A percentile compares a stretch with the other conserved stretches of the same genome.
These are phyloP conservation scores for Fusarium robinianum DNA, from an alignment of 2,329 filamentous ascomycete genomes.

Conservation along the genomic window DNA sequence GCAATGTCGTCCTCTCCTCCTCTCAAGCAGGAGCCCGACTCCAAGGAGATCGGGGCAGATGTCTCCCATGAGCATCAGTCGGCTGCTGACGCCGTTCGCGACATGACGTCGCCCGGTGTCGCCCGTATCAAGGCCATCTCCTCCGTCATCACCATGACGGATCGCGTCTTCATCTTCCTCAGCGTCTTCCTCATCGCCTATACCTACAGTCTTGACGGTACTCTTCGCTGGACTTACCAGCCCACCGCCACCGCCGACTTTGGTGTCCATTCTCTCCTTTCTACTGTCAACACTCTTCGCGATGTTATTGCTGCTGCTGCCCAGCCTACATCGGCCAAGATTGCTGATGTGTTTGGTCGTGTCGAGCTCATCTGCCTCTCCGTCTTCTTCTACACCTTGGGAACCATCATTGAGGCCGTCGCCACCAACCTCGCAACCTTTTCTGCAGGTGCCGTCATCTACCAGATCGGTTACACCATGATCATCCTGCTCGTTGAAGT, in stretches of 20 bases:
- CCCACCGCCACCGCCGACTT: conserved; percentile 58
- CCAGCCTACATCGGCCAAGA: conserved; percentile 61
- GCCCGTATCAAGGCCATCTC: conserved; percentile 62
- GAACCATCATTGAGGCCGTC: conserved; percentile 61
- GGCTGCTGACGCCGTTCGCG: conserved; percentile 34
- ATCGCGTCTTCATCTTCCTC: conserved; percentile 62
- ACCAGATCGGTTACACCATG: conserved; percentile 67
- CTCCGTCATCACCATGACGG: conserved; percentile 53
- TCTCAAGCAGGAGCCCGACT: too few species aligned
- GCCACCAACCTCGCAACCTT: conserved; percentile 56
- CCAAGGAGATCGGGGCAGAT: conserved; percentile 11
- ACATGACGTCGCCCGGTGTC: conserved; percentile 57
- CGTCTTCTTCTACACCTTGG: conserved; percentile 63
- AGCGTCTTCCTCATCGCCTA: conserved; percentile 67
- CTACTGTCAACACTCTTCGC: conserved; percentile 62
- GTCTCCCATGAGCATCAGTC: conserved; percentile 2
- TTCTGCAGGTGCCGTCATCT: conserved; percentile 61
- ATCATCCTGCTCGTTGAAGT: conserved; percentile 66
- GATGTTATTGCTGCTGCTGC: conserved; percentile 65
- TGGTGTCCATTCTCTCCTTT: conserved; percentile 57
- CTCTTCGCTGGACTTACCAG: conserved; percentile 60
- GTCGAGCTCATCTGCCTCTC: conserved; percentile 60
- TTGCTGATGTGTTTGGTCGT: conserved; percentile 67
- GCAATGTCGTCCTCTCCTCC: conserved; percentile 28
- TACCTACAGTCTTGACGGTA: conserved; percentile 65